Evolutionary conservation across 768 basidiomycete genomes (phyloP).

Genomic region (Lyophyllum decastes): DNA sequence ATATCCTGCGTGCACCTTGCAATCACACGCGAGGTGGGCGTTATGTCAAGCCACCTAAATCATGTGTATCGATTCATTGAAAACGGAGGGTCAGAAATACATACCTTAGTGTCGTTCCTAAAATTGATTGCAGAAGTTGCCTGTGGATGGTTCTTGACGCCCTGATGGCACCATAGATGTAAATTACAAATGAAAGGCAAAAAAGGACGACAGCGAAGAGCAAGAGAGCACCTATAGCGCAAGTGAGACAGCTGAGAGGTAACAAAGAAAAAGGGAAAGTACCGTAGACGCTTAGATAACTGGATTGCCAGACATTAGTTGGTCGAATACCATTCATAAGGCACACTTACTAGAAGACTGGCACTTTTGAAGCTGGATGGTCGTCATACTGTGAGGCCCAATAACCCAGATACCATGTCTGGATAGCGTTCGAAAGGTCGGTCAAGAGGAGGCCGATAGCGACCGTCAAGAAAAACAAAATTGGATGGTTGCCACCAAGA

Average conservation of each 20-base stretch:
- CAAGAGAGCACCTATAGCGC: slow-evolving; percentile 29
- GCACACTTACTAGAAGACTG: slow-evolving; percentile 35
- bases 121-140: slow-evolving; percentile 50
- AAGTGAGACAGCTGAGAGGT: background rate
- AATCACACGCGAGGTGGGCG: slow-evolving; percentile 55
- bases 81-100: slow-evolving; percentile 1
- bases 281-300: slow-evolving; percentile 51
- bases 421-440: slow-evolving; percentile 25
- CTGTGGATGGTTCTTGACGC: slow-evolving; percentile 58
- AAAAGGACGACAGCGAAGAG: slow-evolving; percentile 31
- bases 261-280: background rate
- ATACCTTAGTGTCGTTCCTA: slow-evolving; percentile 63
- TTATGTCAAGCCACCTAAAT: slow-evolving; percentile 49
- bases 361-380: slow-evolving; percentile 30
- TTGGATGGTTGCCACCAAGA: slow-evolving; percentile 35
- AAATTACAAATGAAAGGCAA: slow-evolving; percentile 35
- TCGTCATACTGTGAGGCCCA: slow-evolving; percentile 47
- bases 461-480: slow-evolving; percentile 33
- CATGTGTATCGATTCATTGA: background rate
- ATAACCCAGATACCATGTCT: slow-evolving; percentile 46
- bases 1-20: slow-evolving; percentile 71
- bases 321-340: background rate
- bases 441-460: slow-evolving; percentile 22
- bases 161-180: slow-evolving; percentile 48
- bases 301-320: slow-evolving; percentile 18